Evolutionary conservation across 2,329 filamentous ascomycete genomes (phyloP), one percentile per base, ranked within the genome.

Genomic region (Calycina herbarum): DNA sequence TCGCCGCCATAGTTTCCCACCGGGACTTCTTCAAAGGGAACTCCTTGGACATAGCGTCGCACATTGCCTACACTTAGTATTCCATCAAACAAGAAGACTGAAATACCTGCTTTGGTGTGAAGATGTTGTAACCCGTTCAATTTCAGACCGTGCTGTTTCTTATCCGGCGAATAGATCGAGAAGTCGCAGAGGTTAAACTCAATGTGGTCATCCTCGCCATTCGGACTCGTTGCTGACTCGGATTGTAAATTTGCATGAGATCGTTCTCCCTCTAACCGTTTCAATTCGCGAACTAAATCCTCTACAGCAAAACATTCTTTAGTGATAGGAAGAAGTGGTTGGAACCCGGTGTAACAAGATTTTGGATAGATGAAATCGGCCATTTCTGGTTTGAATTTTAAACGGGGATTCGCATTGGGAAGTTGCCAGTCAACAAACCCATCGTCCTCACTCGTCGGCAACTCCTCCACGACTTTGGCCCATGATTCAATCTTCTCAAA

Each of bases 1-100:
- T 79, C 73, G 1, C 82, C 74, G 0, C 85, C 86, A 73, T 93
- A 93, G 33, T 87, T 87, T 1, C 87, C 89, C 11, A 95, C 82
- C 0, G 89, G 87, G 1, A 90, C 77, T 0, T 82, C 78, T 0
- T 77, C 72, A 58, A 94, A 90, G 0, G 81, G 78, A 0, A 91
- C 78, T 0, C 74, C 77, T 57, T 84, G 76, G 0, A 94, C 80
- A 64, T 84, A 91, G 51, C 45, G 69, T 3, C 62, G 74, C 24
- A 38, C 64, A 0, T 76, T 70, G 0, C 82, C 83, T 3, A 79
- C 64, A 8, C 79, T 82, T 0, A 93, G 74, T 0, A 84, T 73
- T 0, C 90, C 90, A 68, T 91, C 86, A 45, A 92, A 86, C 57
- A 79, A 85, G 62, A 86, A 81, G 4, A 67, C 71, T 17, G 73